Base-by-base conservation (phyloP, 495 filamentous ascomycete genomes). In the Penicillium subrubescens region DNA sequence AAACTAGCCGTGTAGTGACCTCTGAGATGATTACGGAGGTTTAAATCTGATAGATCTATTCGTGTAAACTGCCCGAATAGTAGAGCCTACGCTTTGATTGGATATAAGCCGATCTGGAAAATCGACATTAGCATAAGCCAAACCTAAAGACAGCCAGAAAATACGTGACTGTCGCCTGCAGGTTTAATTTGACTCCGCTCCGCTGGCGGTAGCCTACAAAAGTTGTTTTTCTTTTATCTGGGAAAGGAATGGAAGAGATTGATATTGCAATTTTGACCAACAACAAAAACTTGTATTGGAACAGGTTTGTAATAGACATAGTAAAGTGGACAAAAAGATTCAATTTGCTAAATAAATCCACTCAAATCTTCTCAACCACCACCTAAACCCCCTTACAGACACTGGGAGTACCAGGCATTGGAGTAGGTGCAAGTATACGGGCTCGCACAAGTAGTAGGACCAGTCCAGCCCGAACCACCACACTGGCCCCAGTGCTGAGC, bases 351-450 rank as follows among this genome's bases (percentile, higher is more conserved):
- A 41, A 41, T n/a, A n/a, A n/a, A n/a, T n/a, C n/a, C n/a, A n/a
- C 37, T 6, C 15, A 1, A 10, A 25, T 1, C 10, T 8, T 25
- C 2, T 14, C 10, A 10, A 12, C 21, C 8, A 3, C n/a, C 14
- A 31, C 11, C 31, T 23, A 25, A 3, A 46, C 5, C 12, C 14
- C 12, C 35, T 29, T 56, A 75, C 19, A 84, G 66, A 66, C 81
- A 86, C 77, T 87, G 81, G 25, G 69, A 75, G 63, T 86, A 87
- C 64, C 76, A 87, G 14, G 72, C 66, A 71, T 84, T 86, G 19
- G 63, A 61, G 10, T 68, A 71, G 5, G 75, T 79, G 75, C 84
- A 86, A n/a, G 71, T 75, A n/a, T 78, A 81, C 8, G 73, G 66
- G 60, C 51, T 68, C 0, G 74, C 80, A 66, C 84, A 86, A 14